Evolutionary conservation across 129 eudicot species (phyloP).

Genomic region (Glebionis coronaria): DNA sequence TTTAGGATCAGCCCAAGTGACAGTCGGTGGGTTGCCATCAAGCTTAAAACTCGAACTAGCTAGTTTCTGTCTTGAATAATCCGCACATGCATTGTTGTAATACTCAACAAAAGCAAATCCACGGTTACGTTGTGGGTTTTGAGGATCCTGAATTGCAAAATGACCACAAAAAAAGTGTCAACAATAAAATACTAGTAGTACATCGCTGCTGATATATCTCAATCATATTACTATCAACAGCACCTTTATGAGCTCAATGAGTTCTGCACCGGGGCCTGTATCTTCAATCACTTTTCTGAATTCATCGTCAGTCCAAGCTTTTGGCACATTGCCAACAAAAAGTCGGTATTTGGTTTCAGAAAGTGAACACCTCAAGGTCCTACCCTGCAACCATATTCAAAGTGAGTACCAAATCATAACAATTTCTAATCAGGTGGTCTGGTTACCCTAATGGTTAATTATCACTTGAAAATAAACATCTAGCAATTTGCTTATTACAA

Average conservation of each 20-base stretch:
- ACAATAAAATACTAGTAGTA: not conserved
- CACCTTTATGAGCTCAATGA: slow-evolving; percentile 95
- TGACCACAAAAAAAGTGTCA: not conserved
- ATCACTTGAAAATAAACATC: too few species aligned
- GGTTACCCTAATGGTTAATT: too few species aligned
- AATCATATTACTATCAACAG: not conserved
- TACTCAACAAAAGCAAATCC: slow-evolving; percentile 98
- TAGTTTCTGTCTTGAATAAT: slow-evolving; percentile 88
- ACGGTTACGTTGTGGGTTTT: slow-evolving; percentile 76
- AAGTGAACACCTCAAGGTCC: slow-evolving; percentile 81
- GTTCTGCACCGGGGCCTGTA: slow-evolving; percentile 92
- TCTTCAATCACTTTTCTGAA: slow-evolving; percentile 75
- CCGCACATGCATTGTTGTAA: slow-evolving; percentile 99
- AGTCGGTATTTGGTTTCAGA: slow-evolving; percentile 92
- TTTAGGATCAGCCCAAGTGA: slow-evolving; percentile 98
- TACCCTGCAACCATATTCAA: slow-evolving; percentile 57
- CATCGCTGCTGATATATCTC: not conserved
- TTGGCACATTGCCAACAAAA: slow-evolving; percentile 89
- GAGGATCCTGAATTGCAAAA: slow-evolving; percentile 66
- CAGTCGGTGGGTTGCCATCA: slow-evolving; percentile 90
- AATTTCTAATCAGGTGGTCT: not conserved
- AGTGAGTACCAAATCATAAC: slow-evolving; percentile 7
- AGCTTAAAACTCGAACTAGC: slow-evolving; percentile 71
- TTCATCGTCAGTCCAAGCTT: slow-evolving; percentile 83
- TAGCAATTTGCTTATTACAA: too few species aligned